Evolutionary conservation across 2,329 filamentous ascomycete species (phyloP), one percentile per base, ranked within the genome.

Genomic region (Ascochyta koolunga): DNA sequence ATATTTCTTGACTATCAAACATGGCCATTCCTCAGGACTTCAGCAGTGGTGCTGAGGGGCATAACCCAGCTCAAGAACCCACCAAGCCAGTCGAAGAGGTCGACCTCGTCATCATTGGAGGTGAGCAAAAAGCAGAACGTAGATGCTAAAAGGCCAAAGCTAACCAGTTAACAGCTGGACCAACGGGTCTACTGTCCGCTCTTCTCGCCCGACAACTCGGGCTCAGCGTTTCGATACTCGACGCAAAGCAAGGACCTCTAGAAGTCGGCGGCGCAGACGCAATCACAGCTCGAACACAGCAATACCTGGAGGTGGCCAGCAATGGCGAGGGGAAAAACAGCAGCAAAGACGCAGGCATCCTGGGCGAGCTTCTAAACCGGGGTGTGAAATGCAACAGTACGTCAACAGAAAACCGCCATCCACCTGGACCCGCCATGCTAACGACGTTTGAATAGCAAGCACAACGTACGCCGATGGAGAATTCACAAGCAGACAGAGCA

Each of bases 361-460:
- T 60, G 1, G 39, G 21, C 29, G 75, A 78, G 32, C 67, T 82
- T 2, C 55, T 80, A 0, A 66, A 73, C 0, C 62, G 72, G 2
- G 79, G 79, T 1, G 71, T 82, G n/a, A 78, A 78, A 52, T 82
- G 79, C 64, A 81, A 81, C 58, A 82, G 49, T 80, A 69, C 62
- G 76, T 55, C 24, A 18, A 18, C 13, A 13, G 9, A 13, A 29
- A 2, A 29, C 27, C 25, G 11, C n/a, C n/a, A n/a, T n/a, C n/a
- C n/a, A 27, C 25, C 8, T 27, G 8, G 25, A 27, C 9, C 22
- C 5, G 4, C 10, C 22, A 15, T 25, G 19, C 25, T 45, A 13
- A 25, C 21, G 10, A 21, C 3, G 1, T 16, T 37, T 7, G 13
- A 42, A 32, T 15, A 81, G 50, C 79, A 11, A 81, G 79, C 50